Evolutionary conservation across 352 stramenopile species (phyloP).

Genomic region (Phytophthora cryptogea): DNA sequence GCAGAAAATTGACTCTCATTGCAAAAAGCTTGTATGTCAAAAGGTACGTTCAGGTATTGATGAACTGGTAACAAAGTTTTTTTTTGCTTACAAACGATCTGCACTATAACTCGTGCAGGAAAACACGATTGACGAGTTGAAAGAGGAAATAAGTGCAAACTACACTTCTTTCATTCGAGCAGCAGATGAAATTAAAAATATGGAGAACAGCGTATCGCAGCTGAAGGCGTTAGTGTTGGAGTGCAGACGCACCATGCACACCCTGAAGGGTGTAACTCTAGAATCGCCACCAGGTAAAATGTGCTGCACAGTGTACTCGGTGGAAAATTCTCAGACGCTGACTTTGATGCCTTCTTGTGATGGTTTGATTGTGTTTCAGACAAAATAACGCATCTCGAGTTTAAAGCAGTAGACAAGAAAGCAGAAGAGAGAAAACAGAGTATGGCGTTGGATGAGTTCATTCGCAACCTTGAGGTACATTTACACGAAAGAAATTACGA

Average conservation of each 20-base stretch:
- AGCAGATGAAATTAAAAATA: slow-evolving; percentile 75
- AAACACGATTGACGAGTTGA: slow-evolving; percentile 83
- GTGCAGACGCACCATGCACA: slow-evolving; percentile 70
- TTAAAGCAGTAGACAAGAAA: slow-evolving; percentile 54
- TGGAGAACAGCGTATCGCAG: slow-evolving; percentile 86
- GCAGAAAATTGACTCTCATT: slow-evolving; percentile 79
- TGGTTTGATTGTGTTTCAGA: slow-evolving; percentile 26
- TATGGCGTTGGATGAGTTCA: slow-evolving; percentile 59
- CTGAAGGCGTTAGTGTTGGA: slow-evolving; percentile 77
- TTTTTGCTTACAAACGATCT: slow-evolving; percentile 1
- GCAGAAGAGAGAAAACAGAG: slow-evolving; percentile 52
- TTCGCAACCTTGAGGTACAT: slow-evolving; percentile 69
- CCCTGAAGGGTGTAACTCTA: slow-evolving; percentile 54
- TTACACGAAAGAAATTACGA: slow-evolving; percentile 71
- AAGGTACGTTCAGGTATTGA: slow-evolving; percentile 43
- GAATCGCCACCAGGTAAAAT: slow-evolving; percentile 47
- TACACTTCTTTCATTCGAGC: slow-evolving; percentile 83
- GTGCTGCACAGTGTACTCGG: background rate
- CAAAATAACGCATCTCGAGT: slow-evolving; percentile 38
- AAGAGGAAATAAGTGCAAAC: slow-evolving; percentile 82
- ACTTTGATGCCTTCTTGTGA: background rate
- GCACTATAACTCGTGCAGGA: slow-evolving; percentile 38
- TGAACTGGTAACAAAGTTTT: background rate
- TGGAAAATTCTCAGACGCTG: background rate
- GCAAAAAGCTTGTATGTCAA: slow-evolving; percentile 70